These are phyloP conservation scores for Cercospora canescens DNA, from an alignment of 2,329 filamentous ascomycete genomes.

Conservation along the genomic window DNA sequence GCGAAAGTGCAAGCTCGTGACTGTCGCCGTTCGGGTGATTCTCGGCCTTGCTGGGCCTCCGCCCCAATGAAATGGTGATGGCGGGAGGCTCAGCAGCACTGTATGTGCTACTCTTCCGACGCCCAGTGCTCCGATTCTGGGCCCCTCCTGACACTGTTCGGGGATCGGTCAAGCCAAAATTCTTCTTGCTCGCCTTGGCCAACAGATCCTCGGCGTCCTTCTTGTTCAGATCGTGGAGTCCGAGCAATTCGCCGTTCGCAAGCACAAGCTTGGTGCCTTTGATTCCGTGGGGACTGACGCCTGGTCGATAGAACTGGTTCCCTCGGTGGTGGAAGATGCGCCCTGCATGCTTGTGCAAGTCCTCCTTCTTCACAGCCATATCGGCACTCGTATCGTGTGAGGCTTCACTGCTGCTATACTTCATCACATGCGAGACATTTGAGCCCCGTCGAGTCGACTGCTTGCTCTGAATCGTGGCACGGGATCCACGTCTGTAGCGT, in stretches of 20 bases:
- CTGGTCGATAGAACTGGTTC: slow-evolving; percentile 34
- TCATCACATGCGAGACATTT: slow-evolving; percentile 15
- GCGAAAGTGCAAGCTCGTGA: slow-evolving; percentile 19
- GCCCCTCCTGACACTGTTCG: neutral
- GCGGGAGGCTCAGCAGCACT: slow-evolving; percentile 9
- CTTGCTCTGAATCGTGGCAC: slow-evolving; percentile 11
- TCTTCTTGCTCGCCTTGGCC: slow-evolving; percentile 2
- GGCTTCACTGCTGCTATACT: slow-evolving; percentile 18
- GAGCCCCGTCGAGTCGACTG: slow-evolving; percentile 17
- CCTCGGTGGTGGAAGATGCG: slow-evolving; percentile 33
- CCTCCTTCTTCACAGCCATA: slow-evolving; percentile 21
- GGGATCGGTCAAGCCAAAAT: slow-evolving; percentile 2
- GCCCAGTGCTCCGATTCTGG: neutral
- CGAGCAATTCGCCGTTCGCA: slow-evolving; percentile 12
- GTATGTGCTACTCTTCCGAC: slow-evolving; percentile 18
- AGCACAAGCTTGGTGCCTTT: slow-evolving; percentile 23
- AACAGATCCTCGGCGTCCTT: slow-evolving; percentile 6
- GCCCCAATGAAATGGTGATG: slow-evolving; percentile 21
- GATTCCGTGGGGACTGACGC: slow-evolving; percentile 25
- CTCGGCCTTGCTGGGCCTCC: slow-evolving; percentile 24
- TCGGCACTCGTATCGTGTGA: slow-evolving; percentile 15
- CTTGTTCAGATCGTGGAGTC: slow-evolving; percentile 4
- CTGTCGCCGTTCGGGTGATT: slow-evolving; percentile 18
- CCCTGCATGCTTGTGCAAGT: slow-evolving; percentile 26
- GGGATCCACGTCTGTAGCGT: slow-evolving; percentile 27